phyloP scores from a whole-genome alignment of 208 protist genomes.

The Trichomonas tenax region DNA sequence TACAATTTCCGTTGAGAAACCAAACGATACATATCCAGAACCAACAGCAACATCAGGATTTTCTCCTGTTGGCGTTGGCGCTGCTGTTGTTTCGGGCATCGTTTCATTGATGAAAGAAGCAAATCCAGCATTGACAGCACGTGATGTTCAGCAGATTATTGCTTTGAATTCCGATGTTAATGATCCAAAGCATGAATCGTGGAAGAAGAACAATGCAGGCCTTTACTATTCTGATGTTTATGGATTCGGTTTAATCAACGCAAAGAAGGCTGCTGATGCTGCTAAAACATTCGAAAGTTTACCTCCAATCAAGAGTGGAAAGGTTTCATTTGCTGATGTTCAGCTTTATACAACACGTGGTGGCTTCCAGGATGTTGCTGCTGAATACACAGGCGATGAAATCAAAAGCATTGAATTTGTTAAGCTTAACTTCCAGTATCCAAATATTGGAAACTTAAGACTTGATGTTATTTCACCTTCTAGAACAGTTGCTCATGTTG shows the following conservation, averaged over 20 bases:
- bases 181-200: background rate
- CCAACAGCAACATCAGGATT: no score
- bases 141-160: background rate
- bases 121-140: background rate
- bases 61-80: background rate
- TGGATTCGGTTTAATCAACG: background rate
- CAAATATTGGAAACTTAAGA: background rate
- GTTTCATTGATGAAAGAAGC: background rate
- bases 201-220: background rate
- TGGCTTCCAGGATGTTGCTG: no score
- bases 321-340: background rate
- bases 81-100: background rate
- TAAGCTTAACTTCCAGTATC: background rate
- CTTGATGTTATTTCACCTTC: background rate
- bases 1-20: background rate
- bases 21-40: no score
- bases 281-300: background rate
- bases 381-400: background rate
- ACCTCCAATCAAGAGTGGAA: background rate
- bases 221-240: background rate
- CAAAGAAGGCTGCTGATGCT: background rate
- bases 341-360: no score
- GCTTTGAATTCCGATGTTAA: background rate
- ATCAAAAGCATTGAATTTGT: background rate
- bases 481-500: background rate